Evolutionary conservation across 306 rosid genomes (phyloP), one percentile per base, ranked within the genome.

Genomic region (Ammopiptanthus mongolicus): DNA sequence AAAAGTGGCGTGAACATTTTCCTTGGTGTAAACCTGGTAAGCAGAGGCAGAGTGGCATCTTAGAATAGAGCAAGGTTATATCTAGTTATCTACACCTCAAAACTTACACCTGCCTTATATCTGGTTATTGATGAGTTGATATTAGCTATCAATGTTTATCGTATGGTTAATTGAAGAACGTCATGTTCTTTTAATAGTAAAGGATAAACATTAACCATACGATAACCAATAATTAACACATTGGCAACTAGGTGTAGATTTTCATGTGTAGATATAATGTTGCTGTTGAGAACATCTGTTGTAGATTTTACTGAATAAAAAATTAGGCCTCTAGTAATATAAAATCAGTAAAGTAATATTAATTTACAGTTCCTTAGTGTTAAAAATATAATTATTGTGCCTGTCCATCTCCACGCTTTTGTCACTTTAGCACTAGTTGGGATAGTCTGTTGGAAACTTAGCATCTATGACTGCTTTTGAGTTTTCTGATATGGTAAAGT

Each of bases 401-500:
- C 13, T 15, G n/a, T 73, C 66, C 4, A 12, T 34, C 58, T 74
- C 39, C 44, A 53, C 29, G 19, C 41, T 29, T 78, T 11, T 62
- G 55, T 56, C 52, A 78, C 12, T 69, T 66, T 29, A 75, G 61
- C 10, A 18, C 75, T 51, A 64, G 17, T 13, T 51, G 37, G 42
- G 63, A 29, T 62, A 78, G 62, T 21, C 37, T 41, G 47, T 59
- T 46, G 36, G 74, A 73, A 72, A 65, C 19, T 19, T 56, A 37
- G 63, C 44, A 67, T 73, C 47, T 22, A 79, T 11, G 44, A 74
- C 65, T 67, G 50, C 59, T 50, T 73, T 25, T 65, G 42, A 41
- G 48, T 37, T 58, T 81, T 55, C 72, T 72, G 36, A 44, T 61
- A 65, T 66, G 76, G 69, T 66, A 59, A 51, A 42, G 11, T 11